Conservation (phyloP, 116 monocot species). For the Posidonia oceanica region DNA sequence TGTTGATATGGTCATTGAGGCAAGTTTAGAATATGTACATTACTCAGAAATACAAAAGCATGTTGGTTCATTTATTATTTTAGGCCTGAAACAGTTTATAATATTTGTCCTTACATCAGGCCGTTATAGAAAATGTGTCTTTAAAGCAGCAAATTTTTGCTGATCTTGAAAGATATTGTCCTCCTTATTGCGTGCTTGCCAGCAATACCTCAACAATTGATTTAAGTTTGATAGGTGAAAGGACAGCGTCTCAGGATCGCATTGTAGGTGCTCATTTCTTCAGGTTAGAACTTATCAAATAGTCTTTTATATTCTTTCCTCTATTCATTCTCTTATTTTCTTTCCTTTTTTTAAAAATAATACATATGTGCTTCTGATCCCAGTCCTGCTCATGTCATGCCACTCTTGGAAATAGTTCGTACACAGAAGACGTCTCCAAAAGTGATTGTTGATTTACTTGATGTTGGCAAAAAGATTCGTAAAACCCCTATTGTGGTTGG, state of each 20-base stretch:
- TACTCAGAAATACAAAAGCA: not conserved
- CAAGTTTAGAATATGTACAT: slow-evolving; percentile 1
- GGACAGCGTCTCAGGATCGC: slow-evolving; percentile 58
- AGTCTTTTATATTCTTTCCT: not conserved
- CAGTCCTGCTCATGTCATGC: slow-evolving; percentile 97
- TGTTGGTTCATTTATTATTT: not conserved
- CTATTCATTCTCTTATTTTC: not conserved
- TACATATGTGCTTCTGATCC: slow-evolving; percentile 7
- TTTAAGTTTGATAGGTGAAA: slow-evolving; percentile 74
- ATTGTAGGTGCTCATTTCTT: slow-evolving; percentile 93
- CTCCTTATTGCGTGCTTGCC: slow-evolving; percentile 71
- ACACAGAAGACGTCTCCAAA: slow-evolving; percentile 76
- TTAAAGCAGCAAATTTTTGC: slow-evolving; percentile 89
- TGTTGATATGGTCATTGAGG: slow-evolving; percentile 92
- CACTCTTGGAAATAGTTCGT: slow-evolving; percentile 88
- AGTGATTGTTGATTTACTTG: slow-evolving; percentile 73
- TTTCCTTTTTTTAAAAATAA: not conserved
- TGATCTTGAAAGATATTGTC: slow-evolving; percentile 75
- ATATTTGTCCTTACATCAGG: slow-evolving; percentile 37
- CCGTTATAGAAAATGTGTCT: slow-evolving; percentile 72
- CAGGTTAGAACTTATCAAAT: slow-evolving; percentile 33
- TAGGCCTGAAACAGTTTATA: not conserved
- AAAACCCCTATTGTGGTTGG: slow-evolving; percentile 91
- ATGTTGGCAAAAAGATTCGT: slow-evolving; percentile 75
- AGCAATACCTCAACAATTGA: slow-evolving; percentile 92